Base-by-base conservation (phyloP, 1,284 basidiomycete genomes). In the Grifola frondosa region DNA sequence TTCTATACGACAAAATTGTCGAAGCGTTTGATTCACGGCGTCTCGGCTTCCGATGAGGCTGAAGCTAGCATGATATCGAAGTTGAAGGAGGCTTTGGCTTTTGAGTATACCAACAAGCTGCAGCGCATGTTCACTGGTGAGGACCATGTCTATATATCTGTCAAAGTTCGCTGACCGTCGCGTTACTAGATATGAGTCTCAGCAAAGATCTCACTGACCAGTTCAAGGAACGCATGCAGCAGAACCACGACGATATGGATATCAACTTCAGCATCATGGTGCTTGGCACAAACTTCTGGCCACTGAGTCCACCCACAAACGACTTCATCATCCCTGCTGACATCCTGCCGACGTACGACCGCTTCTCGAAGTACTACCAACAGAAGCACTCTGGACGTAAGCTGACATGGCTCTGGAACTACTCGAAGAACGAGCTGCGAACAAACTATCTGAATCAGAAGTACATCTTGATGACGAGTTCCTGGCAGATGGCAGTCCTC, bases 31-130 rank as follows among this genome's bases (percentile, higher is more conserved):
- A 95, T 99, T 53, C 88, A 93, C 57, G 85, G 84, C 25, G 82
- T 90, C 16, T 97, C 94, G 16, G 93, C 94, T 5, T 98, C 95
- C 4, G 96, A 98, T 59, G 97, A 99, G 70, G 88, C 87, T 19
- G 97, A 99, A 65, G 88, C 91, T 21, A 94, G 88, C 67, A 99
- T 99, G 97, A 99, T 99, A 57, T 90, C 94, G 42, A 97, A 97
- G 70, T 71, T 99, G 56, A 99, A 99, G 77, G 97, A 98, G 64
- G 88, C 91, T 9, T 98, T 92, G 57, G 97, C 97, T 52, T 97
- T 96, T 76, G 97, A 99, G 63, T 99, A 98, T 69, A 98, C 97
- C 36, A 92, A 89, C 76, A 98, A 98, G 69, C 80, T 99, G 34
- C 91, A 95, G 62, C 84, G 93, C 61, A 99, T 99, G 97, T 98